phyloP scores from a whole-genome alignment of 148 eudicot species.

The Oxyria digyna region DNA sequence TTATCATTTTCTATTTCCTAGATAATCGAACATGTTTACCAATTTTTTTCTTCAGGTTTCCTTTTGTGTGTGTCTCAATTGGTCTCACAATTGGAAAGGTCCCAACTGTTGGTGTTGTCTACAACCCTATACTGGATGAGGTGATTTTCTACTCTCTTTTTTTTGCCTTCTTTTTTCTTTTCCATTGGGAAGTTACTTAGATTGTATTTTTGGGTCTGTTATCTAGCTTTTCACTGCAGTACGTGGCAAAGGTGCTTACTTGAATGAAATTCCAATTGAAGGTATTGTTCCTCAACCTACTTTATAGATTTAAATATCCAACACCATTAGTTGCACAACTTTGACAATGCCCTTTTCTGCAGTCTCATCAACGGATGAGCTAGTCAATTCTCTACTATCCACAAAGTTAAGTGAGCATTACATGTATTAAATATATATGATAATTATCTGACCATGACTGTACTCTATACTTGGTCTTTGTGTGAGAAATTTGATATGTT shows the following conservation, averaged over 20 bases:
- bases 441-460: no score
- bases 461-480: no score
- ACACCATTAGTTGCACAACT: neutral
- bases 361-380: constrained; percentile 76
- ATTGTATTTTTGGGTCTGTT: neutral
- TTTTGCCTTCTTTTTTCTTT: neutral
- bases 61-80: constrained; percentile 92
- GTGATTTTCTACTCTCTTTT: constrained; percentile 30
- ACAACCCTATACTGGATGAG: constrained; percentile 90
- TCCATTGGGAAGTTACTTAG: neutral
- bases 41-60: constrained; percentile 52
- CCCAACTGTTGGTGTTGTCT: constrained; percentile 80
- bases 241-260: constrained; percentile 77
- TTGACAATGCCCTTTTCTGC: constrained; percentile 22
- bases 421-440: no score
- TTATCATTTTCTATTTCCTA: neutral
- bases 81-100: constrained; percentile 77
- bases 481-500: no score
- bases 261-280: constrained; percentile 79
- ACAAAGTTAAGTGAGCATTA: constrained; percentile 50
- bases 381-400: constrained; percentile 68
- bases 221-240: constrained; percentile 74
- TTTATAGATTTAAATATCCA: constrained; percentile 3
- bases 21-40: neutral
- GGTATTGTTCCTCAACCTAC: constrained; percentile 25